A percentile compares a stretch with the other conserved stretches of the same genome.
Conservation (phyloP, 2,329 filamentous ascomycete genomes). For the Trichoderma semiorbis region DNA sequence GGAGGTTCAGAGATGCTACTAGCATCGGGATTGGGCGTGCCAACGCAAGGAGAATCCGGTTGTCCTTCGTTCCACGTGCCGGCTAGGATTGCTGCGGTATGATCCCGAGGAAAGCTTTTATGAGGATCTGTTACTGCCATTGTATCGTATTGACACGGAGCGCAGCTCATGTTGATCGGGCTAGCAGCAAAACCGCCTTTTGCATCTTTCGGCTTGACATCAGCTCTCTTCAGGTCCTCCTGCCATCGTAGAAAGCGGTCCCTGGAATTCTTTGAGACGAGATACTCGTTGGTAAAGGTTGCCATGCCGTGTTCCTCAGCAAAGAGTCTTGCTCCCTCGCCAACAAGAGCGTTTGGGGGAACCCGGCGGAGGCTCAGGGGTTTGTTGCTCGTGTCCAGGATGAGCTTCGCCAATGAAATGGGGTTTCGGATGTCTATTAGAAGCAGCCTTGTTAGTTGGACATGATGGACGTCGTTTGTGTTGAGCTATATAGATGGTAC, state of each 20-base stretch:
- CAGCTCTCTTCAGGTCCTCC: conserved; percentile 65
- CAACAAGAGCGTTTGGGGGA: conserved; percentile 87
- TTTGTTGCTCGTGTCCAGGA: conserved; percentile 73
- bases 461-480: not conserved
- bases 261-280: conserved; percentile 76
- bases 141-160: conserved; percentile 35
- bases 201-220: conserved; percentile 39
- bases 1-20: conserved; percentile 21
- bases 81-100: conserved; percentile 52
- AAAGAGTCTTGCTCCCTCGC: conserved; percentile 81
- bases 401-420: conserved; percentile 76
- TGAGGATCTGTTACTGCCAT: conserved; percentile 27
- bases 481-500: not conserved
- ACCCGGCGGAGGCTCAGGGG: conserved; percentile 82
- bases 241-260: conserved; percentile 79
- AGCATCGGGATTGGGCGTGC: conserved; percentile 28
- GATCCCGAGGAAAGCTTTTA: conserved; percentile 39
- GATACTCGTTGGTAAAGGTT: conserved; percentile 67
- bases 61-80: conserved; percentile 63
- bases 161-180: conserved; percentile 22
- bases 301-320: conserved; percentile 74
- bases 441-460: not conserved
- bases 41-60: conserved; percentile 51
- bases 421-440: conserved; percentile 82
- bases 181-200: conserved; percentile 20